These are phyloP conservation scores for Leccinum broughii DNA, from an alignment of 768 basidiomycete genomes.

Conservation along the genomic window DNA sequence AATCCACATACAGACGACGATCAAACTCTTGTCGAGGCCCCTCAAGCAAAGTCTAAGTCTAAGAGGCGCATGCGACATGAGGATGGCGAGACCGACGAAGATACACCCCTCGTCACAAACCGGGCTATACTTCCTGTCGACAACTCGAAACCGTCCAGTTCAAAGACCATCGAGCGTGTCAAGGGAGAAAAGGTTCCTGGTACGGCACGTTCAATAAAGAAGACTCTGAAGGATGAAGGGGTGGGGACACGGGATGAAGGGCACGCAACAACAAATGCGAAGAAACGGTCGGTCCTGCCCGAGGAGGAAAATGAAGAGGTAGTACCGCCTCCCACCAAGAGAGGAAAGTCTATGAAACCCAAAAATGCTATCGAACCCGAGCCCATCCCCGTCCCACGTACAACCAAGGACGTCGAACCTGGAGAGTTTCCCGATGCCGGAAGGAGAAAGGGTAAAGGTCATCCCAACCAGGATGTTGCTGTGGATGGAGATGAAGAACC, in stretches of 20 bases:
- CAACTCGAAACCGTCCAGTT: neutral
- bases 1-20: conserved; percentile 29
- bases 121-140: neutral
- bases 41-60: conserved; percentile 4
- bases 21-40: conserved; percentile 26
- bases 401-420: neutral
- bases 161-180: neutral
- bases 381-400: neutral
- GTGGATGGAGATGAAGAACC: neutral
- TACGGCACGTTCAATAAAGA: conserved; percentile 1
- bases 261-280: neutral
- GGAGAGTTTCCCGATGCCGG: neutral
- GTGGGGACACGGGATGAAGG: neutral
- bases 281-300: conserved; percentile 4
- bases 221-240: neutral
- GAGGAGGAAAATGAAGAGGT: conserved; percentile 5
- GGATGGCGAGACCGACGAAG: conserved; percentile 4
- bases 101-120: conserved; percentile 1
- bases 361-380: neutral
- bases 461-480: neutral
- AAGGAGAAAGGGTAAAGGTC: neutral
- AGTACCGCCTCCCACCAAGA: conserved; percentile 15
- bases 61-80: conserved; percentile 1
- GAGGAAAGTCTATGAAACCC: conserved; percentile 8
- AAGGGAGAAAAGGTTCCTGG: neutral